Conservation (phyloP, 768 basidiomycete species). For the Rhodotorula graminis region DNA sequence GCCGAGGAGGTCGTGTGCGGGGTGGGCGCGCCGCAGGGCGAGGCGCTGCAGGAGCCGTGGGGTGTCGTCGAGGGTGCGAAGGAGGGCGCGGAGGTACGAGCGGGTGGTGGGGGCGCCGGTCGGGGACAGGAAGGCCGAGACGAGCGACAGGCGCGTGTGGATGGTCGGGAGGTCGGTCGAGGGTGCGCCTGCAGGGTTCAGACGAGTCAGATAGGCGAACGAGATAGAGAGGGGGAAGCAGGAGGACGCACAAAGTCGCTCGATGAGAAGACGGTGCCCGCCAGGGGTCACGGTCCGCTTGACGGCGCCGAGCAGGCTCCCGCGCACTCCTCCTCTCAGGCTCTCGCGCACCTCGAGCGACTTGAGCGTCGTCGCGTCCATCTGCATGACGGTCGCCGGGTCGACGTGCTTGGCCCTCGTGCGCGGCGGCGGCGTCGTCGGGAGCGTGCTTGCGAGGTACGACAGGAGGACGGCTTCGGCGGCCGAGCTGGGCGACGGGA, state of each 20-base stretch:
- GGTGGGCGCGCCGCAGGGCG: constrained; percentile 62
- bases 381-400: constrained; percentile 65
- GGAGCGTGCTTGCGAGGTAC: constrained; percentile 28
- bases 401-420: constrained; percentile 56
- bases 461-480: constrained; percentile 30
- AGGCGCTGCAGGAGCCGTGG: constrained; percentile 74
- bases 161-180: constrained; percentile 56
- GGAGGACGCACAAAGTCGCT: constrained; percentile 63
- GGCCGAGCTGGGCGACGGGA: background rate
- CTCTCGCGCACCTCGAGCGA: constrained; percentile 79
- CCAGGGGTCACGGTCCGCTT: constrained; percentile 73
- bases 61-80: constrained; percentile 64
- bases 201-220: background rate
- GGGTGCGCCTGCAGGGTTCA: constrained; percentile 1
- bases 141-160: constrained; percentile 66
- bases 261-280: constrained; percentile 66
- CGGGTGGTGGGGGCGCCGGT: constrained; percentile 58
- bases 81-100: constrained; percentile 57
- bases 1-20: constrained; percentile 58
- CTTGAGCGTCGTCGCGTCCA: constrained; percentile 81
- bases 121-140: constrained; percentile 65
- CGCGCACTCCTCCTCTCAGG: constrained; percentile 64
- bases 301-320: constrained; percentile 68
- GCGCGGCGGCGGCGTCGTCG: constrained; percentile 10
- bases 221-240: constrained; percentile 42